These are phyloP conservation scores for Dothistroma septosporum DNA, from an alignment of 2,329 filamentous ascomycete genomes.

Conservation along the genomic window DNA sequence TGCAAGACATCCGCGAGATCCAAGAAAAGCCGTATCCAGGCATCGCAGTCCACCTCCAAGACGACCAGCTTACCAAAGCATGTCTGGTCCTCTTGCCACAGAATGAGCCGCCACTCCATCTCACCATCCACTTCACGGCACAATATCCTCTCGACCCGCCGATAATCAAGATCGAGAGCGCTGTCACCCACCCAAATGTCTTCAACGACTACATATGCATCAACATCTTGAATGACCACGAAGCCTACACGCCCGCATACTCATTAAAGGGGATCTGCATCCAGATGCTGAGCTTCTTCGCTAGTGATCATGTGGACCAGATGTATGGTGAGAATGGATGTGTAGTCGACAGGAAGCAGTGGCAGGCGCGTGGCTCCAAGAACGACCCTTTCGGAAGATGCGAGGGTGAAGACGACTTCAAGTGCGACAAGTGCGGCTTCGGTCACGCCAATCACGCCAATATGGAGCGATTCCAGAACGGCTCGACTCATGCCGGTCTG, in stretches of 20 bases:
- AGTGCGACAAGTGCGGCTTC: conserved; percentile 14
- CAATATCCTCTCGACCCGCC: conserved; percentile 21
- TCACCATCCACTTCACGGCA: conserved; percentile 1
- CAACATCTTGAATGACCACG: conserved; percentile 16
- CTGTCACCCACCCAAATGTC: conserved; percentile 23
- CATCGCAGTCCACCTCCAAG: conserved; percentile 18
- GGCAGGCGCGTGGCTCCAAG: not conserved
- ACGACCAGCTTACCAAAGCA: conserved; percentile 17
- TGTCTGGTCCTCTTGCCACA: conserved; percentile 20
- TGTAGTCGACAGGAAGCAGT: conserved; percentile 18
- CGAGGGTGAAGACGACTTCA: conserved; percentile 2
- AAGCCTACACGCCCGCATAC: conserved; percentile 24
- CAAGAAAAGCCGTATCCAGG: conserved; percentile 23
- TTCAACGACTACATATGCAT: conserved; percentile 24
- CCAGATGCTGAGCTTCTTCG: conserved; percentile 26
- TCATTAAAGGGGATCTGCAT: conserved; percentile 27
- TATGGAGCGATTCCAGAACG: not conserved
- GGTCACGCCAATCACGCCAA: not conserved
- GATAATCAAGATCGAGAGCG: conserved; percentile 17
- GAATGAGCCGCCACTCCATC: conserved; percentile 16
- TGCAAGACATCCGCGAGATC: conserved; percentile 23
- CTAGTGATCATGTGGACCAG: conserved; percentile 23
- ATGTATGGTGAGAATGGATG: conserved; percentile 17
- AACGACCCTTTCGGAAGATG: not conserved
- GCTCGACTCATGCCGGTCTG: not conserved